Conservation (phyloP, 768 basidiomycete species). For the Podaxis rugospora region DNA sequence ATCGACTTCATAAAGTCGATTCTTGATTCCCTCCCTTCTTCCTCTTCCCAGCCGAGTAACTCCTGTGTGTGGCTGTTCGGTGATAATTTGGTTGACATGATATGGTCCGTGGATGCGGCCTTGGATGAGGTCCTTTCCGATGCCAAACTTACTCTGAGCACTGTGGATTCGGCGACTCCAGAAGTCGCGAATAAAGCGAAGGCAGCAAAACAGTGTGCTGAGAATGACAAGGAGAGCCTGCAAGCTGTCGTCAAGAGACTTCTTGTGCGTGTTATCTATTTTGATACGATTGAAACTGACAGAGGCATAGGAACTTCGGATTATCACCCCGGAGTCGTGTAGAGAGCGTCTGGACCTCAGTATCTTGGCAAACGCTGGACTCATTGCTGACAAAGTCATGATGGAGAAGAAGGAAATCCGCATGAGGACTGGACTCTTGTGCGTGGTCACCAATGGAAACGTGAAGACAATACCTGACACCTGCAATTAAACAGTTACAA, state of each 20-base stretch:
- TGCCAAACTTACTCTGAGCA: conserved; percentile 37
- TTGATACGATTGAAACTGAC: conserved; percentile 6
- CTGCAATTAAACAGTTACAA: conserved; percentile 63
- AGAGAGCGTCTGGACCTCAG: conserved; percentile 71
- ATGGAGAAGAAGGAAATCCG: conserved; percentile 80
- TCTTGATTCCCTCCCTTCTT: conserved; percentile 59
- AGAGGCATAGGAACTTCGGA: conserved; percentile 44
- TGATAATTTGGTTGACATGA: conserved; percentile 70
- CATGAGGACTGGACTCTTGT: conserved; percentile 80
- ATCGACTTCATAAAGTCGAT: conserved; percentile 64
- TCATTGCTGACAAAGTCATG: conserved; percentile 61
- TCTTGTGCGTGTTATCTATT: conserved; percentile 39
- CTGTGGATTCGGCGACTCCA: conserved; percentile 26
- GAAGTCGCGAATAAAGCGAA: conserved; percentile 31
- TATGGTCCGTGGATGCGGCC: conserved; percentile 78
- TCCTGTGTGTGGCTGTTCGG: conserved; percentile 41
- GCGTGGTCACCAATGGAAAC: conserved; percentile 26
- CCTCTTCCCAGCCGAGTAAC: conserved; percentile 49
- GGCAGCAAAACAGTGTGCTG: conserved; percentile 47
- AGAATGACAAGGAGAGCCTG: conserved; percentile 61
- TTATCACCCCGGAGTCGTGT: conserved; percentile 58
- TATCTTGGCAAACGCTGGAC: conserved; percentile 56
- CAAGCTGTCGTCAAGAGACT: conserved; percentile 55
- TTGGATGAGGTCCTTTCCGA: conserved; percentile 68
- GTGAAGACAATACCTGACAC: not conserved